phyloP scores from a whole-genome alignment of 352 stramenopile genomes.

The Phytopythium litorale region DNA sequence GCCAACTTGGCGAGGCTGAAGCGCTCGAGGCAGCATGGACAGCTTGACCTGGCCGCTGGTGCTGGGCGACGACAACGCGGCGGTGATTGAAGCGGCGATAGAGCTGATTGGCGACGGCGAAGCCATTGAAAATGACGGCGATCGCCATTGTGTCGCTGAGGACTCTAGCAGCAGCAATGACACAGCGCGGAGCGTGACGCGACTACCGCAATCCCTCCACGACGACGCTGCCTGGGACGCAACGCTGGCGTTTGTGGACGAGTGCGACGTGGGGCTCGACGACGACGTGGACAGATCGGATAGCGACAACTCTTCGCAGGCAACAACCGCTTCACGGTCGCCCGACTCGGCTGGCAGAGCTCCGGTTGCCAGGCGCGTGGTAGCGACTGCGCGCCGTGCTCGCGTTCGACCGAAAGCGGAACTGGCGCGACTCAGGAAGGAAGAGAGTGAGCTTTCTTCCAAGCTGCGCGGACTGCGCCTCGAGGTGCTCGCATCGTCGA shows the following conservation, averaged over 20 bases:
- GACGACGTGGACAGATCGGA: neutral
- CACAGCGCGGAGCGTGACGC: neutral
- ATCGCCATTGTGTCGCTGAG: neutral
- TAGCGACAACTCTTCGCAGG: neutral
- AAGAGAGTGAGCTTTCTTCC: neutral
- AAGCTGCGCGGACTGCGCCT: constrained; percentile 1
- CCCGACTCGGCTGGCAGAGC: neutral
- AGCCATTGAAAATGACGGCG: neutral
- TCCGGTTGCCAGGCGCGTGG: neutral
- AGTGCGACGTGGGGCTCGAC: neutral
- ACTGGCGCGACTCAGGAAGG: neutral
- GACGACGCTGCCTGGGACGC: neutral
- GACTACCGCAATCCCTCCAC: neutral
- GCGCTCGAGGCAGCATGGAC: neutral
- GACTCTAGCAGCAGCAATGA: neutral
- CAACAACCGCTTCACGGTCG: neutral
- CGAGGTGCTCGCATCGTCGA: neutral
- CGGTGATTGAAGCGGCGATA: neutral
- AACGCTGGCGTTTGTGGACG: neutral
- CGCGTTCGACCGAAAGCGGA: constrained; percentile 7
- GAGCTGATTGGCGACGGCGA: neutral
- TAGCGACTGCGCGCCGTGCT: neutral
- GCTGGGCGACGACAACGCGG: neutral
- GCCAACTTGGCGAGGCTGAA: neutral
- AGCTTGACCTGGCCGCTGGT: neutral